Evolutionary conservation across 768 basidiomycete genomes (phyloP).

Genomic region (Leucosporidium yakuticum): DNA sequence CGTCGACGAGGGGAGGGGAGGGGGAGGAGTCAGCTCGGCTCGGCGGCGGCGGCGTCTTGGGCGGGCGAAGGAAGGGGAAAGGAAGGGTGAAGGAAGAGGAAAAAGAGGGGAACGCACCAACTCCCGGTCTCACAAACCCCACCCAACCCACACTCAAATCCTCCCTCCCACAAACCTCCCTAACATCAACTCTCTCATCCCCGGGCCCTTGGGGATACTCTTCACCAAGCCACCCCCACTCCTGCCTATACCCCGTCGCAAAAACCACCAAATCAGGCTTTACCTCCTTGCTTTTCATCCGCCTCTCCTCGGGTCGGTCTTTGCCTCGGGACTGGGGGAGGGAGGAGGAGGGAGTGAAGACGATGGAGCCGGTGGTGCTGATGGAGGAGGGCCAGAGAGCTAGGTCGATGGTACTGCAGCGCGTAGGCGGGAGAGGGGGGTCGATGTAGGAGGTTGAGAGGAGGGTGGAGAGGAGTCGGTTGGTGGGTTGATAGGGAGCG

Average conservation of each 20-base stretch:
- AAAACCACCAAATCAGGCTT: conserved; percentile 46
- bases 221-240: conserved; percentile 41
- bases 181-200: conserved; percentile 37
- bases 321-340: conserved; percentile 36
- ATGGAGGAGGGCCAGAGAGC: conserved; percentile 56
- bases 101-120: conserved; percentile 37
- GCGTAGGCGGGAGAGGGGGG: conserved; percentile 51
- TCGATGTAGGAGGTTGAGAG: conserved; percentile 55
- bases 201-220: conserved; percentile 40
- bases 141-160: conserved; percentile 43
- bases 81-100: background rate
- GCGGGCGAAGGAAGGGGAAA: no score
- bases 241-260: conserved; percentile 45
- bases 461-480: conserved; percentile 46
- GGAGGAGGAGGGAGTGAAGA: conserved; percentile 42
- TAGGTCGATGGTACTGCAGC: conserved; percentile 47
- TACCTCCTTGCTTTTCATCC: conserved; percentile 47
- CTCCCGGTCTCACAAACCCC: conserved; percentile 46
- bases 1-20: background rate
- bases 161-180: conserved; percentile 36
- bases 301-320: conserved; percentile 47
- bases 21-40: conserved; percentile 43
- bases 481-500: conserved; percentile 52
- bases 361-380: conserved; percentile 47
- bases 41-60: no score